Evolutionary conservation across 306 rosid genomes (phyloP).

Genomic region (Begonia masoniana): DNA sequence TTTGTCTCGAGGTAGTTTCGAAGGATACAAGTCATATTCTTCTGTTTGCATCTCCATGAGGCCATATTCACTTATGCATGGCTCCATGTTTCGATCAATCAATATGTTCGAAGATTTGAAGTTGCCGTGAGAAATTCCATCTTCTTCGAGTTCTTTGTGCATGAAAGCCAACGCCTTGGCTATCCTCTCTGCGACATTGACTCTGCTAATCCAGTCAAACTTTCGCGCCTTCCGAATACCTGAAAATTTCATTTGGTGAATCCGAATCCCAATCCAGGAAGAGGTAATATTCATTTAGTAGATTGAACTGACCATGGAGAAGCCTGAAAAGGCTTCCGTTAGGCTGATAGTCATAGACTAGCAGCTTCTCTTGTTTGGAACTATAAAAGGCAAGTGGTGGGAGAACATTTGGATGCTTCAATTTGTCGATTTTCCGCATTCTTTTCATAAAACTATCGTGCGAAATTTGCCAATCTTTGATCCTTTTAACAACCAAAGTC

Average conservation of each 20-base stretch:
- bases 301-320: constrained; percentile 42
- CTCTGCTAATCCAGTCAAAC: constrained; percentile 61
- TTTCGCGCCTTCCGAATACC: constrained; percentile 24
- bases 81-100: constrained; percentile 53
- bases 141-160: constrained; percentile 42
- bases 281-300: not conserved
- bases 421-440: constrained; percentile 39
- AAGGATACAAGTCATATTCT: not conserved
- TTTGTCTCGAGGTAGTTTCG: too few species aligned
- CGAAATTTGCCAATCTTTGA: constrained; percentile 50
- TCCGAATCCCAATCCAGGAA: not conserved
- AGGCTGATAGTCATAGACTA: constrained; percentile 67
- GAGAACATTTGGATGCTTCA: constrained; percentile 43
- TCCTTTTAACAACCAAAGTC: constrained; percentile 54
- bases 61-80: constrained; percentile 71
- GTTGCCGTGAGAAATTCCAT: constrained; percentile 61
- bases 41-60: constrained; percentile 21
- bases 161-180: constrained; percentile 64
- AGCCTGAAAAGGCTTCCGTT: constrained; percentile 67
- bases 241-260: constrained; percentile 17
- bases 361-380: constrained; percentile 65
- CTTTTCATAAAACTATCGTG: constrained; percentile 42
- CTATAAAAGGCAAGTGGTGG: constrained; percentile 64
- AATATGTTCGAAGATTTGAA: constrained; percentile 72
- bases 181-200: constrained; percentile 33